These are phyloP conservation scores for Globisporangium spiculum DNA, from an alignment of 352 stramenopile genomes.

Conservation along the genomic window DNA sequence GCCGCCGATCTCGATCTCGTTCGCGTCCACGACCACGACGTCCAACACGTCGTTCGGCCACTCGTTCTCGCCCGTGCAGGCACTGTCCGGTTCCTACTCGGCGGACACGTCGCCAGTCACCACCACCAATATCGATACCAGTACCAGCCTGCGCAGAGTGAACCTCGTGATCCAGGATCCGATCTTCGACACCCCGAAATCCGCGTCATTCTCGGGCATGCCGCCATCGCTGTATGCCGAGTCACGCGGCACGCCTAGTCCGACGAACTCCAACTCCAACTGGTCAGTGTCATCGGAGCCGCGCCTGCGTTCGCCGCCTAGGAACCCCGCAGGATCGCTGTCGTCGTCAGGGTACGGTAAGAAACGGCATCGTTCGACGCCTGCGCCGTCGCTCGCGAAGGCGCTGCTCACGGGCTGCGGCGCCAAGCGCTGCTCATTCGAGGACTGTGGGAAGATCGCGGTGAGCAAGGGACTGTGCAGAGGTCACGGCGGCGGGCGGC, in stretches of 20 bases:
- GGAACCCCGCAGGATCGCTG: background rate
- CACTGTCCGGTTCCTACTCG: background rate
- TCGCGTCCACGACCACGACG: slow-evolving; percentile 4
- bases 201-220: slow-evolving; percentile 3
- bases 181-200: background rate
- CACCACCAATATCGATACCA: background rate
- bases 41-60: slow-evolving; percentile 2
- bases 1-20: slow-evolving; percentile 9
- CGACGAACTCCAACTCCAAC: slow-evolving; percentile 10
- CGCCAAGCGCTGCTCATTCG: slow-evolving; percentile 62
- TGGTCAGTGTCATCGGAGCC: slow-evolving; percentile 8
- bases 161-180: slow-evolving; percentile 8
- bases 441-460: slow-evolving; percentile 70
- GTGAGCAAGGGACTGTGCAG: slow-evolving; percentile 73
- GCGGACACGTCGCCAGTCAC: background rate
- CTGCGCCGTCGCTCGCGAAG: slow-evolving; percentile 37
- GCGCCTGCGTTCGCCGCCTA: slow-evolving; percentile 5
- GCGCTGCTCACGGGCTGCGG: slow-evolving; percentile 48
- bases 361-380: slow-evolving; percentile 42
- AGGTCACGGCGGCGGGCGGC: slow-evolving; percentile 63
- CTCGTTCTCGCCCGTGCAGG: slow-evolving; percentile 5
- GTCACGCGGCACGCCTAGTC: slow-evolving; percentile 6
- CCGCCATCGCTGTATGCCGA: slow-evolving; percentile 1
- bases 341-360: slow-evolving; percentile 23
- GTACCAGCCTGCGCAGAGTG: background rate